Evolutionary conservation across 352 stramenopile species (phyloP), one percentile per base, ranked within the genome.

Genomic region (Hyaloperonospora brassicae): DNA sequence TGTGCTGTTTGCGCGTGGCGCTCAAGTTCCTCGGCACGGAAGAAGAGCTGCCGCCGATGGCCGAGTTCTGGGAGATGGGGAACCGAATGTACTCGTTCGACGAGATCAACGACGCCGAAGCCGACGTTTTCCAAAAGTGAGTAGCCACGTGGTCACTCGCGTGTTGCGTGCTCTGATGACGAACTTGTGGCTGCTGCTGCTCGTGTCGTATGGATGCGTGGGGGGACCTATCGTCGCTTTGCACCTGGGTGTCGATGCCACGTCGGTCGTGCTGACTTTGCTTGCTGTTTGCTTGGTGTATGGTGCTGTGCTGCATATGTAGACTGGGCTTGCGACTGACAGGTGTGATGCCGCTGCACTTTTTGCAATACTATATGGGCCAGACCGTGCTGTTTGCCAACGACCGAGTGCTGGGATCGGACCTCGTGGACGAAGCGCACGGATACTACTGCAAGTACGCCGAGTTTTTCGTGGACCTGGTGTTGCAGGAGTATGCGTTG

Each of bases 381-480:
- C 79, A 87, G 56, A 80, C 81, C 0, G 79, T 89, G 43, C 56
- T 94, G 22, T 94, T 90, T 55, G 72, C 70, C 14, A 74, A 94
- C 59, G 84, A 94, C 51, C 68, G 74, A 59, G 66, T 94, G 55
- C 69, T 92, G 39, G 74, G 78, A 61, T 66, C 70, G 0, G 76
- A 84, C 34, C 66, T 94, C 5, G 74, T 86, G 42, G 76, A 89
- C 55, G 79, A 92, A 61, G 76, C 81, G 40, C 68, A 83, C 57
- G 71, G 72, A 44, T 91, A 92, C 52, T 89, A 87, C 57, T 68
- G 69, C 65, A 91, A 91, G 46, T 91, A 92, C 64, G 77, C 80
- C 57, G 84, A 92, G 50, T 91, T 91, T 53, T 87, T 94, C 23
- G 76, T 86, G 34, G 81, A 94, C 45, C 66, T 94, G n/a, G 86